Evolutionary conservation across 2,329 filamentous ascomycete species (phyloP), one percentile per base, ranked within the genome.

Genomic region (Neurospora sp.): DNA sequence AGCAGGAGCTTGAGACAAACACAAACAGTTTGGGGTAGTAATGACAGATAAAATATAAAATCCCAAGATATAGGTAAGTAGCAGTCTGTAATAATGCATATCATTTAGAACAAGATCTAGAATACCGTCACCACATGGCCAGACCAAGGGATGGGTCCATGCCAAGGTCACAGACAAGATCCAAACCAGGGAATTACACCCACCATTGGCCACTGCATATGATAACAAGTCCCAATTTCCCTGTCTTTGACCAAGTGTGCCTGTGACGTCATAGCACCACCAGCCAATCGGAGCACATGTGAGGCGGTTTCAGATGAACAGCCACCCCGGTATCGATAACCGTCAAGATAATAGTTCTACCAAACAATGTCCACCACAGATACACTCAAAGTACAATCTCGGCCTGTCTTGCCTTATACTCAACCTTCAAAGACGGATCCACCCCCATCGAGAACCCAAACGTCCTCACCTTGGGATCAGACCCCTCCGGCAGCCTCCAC

Each of bases 401-500:
- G 19, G 66, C 66, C 15, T 72, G 11, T 4, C 72, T 67, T 19
- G 41, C 66, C 36, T 65, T 68, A 19, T 71, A 62, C 15, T 72
- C 62, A 28, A 73, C 33, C 37, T 67, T 73, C 33, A 69, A 17
- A 19, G 19, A 69, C 8, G 68, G 70, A 67, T 67, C 70, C 37
- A 68, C 40, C 19, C 46, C 15, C 65, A 69, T 37, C 2, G 62
- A 40, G 57, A 71, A 71, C 3, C 71, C 73, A 36, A 69, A 43
- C 15, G 38, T 40, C 15, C 62, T 66, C 10, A 57, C 12, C 43
- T 68, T 39, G 8, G 70, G 72, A 17, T 66, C 37, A 8, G 57
- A 66, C 17, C 70, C 74, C 15, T 69, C 70, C 1, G 71, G 68
- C 12, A 74, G 41, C 36, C 68, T 69, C 71, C 71, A 72, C 68